A percentile compares a stretch with the other conserved stretches of the same genome.
phyloP scores from a whole-genome alignment of 2,329 filamentous ascomycete species.

The Basipetospora chlamydospora region DNA sequence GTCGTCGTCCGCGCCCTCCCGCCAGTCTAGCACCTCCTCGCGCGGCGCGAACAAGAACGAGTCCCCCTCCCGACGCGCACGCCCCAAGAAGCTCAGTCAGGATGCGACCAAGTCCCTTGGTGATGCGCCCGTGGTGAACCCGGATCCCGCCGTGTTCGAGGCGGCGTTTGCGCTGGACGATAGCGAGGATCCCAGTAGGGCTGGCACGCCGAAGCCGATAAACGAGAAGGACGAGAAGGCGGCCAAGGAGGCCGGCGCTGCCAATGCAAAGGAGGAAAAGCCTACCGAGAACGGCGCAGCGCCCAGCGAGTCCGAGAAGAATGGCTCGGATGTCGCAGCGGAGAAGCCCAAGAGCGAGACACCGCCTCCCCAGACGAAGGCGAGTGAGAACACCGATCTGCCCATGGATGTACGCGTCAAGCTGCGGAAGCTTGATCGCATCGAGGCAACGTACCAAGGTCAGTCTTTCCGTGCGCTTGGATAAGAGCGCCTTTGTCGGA shows the following conservation, averaged over 20 bases:
- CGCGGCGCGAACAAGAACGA: slow-evolving; percentile 2
- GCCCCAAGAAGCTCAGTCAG: slow-evolving; percentile 18
- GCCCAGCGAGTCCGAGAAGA: slow-evolving; percentile 10
- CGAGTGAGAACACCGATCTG: slow-evolving; percentile 33
- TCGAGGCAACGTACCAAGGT: slow-evolving; percentile 81
- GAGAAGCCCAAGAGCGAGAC: slow-evolving; percentile 2
- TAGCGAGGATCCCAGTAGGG: slow-evolving; percentile 52
- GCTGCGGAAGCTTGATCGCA: slow-evolving; percentile 74
- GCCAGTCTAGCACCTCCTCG: slow-evolving; percentile 12
- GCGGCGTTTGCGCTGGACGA: slow-evolving; percentile 78
- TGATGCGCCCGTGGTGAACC: slow-evolving; percentile 34
- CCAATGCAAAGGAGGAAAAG: slow-evolving; percentile 9
- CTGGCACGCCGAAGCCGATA: slow-evolving; percentile 40
- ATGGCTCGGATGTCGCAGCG: slow-evolving; percentile 7
- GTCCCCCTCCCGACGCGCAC: slow-evolving; percentile 11
- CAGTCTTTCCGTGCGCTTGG: slow-evolving; percentile 12
- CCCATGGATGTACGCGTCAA: slow-evolving; percentile 61
- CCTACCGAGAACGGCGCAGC: slow-evolving; percentile 7
- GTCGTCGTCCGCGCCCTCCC: slow-evolving; percentile 25
- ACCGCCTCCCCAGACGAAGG: too few species aligned
- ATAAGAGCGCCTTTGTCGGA: too few species aligned
- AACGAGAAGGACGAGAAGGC: slow-evolving; percentile 18
- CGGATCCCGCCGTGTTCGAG: slow-evolving; percentile 80
- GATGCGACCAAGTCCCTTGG: slow-evolving; percentile 17
- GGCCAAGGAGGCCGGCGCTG: slow-evolving; percentile 8